Percentiles rank a stretch among this genome's conserved stretches.
Evolutionary conservation across 2,329 filamentous ascomycete species (phyloP).

Genomic region (Acarospora socialis): DNA sequence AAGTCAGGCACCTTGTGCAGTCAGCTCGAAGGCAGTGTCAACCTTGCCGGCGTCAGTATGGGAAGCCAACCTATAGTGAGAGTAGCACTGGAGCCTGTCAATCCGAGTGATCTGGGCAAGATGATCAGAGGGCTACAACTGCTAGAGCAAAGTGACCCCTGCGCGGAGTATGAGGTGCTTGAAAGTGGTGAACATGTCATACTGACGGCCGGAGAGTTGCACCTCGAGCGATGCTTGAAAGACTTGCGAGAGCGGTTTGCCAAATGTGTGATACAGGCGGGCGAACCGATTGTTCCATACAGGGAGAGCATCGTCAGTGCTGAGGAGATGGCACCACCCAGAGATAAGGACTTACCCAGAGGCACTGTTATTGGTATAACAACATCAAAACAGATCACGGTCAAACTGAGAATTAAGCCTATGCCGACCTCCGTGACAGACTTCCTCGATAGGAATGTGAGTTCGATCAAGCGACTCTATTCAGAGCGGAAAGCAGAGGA

Average conservation of each 20-base stretch:
- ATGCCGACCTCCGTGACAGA: conserved; percentile 66
- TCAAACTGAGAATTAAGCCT: conserved; percentile 64
- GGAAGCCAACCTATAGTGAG: conserved; percentile 83
- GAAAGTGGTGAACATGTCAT: conserved; percentile 90
- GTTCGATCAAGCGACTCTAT: conserved; percentile 66
- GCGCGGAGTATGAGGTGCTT: conserved; percentile 88
- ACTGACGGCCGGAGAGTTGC: conserved; percentile 82
- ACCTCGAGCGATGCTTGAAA: conserved; percentile 84
- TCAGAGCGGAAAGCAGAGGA: conserved; percentile 48
- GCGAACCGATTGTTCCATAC: conserved; percentile 89
- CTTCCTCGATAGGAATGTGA: conserved; percentile 67
- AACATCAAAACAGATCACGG: conserved; percentile 69
- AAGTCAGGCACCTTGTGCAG: conserved; percentile 93
- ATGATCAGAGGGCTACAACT: conserved; percentile 82
- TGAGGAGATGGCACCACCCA: conserved; percentile 82
- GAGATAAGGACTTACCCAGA: conserved; percentile 71
- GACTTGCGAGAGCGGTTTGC: conserved; percentile 89
- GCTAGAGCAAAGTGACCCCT: conserved; percentile 88
- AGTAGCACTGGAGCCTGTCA: conserved; percentile 84
- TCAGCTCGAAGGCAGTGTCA: conserved; percentile 70
- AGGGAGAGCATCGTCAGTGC: conserved; percentile 78
- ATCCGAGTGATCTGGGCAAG: conserved; percentile 80
- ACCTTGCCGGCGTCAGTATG: conserved; percentile 73
- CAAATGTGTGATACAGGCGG: conserved; percentile 84
- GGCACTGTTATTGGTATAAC: conserved; percentile 64